phyloP scores from a whole-genome alignment of 257 asterid species.

The Solanum megistacrolobum region DNA sequence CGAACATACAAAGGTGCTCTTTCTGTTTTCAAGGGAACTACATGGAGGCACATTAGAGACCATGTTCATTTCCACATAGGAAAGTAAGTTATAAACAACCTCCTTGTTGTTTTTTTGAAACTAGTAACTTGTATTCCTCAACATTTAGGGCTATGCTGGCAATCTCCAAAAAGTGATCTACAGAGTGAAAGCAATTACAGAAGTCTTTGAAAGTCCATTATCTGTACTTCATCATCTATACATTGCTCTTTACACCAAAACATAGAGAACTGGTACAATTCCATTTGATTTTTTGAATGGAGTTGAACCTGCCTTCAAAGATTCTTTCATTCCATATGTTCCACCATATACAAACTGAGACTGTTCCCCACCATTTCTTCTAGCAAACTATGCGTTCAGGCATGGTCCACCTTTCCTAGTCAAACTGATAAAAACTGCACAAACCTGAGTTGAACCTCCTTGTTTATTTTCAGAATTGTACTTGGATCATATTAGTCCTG shows the following conservation, averaged over 20 bases:
- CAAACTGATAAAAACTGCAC: not conserved
- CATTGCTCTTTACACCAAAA: not conserved
- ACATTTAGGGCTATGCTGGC: not conserved
- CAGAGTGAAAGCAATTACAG: not conserved
- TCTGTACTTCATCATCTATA: not conserved
- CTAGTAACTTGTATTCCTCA: not conserved
- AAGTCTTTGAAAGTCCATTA: not conserved
- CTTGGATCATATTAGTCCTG: not conserved
- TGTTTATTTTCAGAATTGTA: not conserved
- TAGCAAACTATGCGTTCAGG: not conserved
- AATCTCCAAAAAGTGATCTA: not conserved
- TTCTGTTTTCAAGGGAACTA: conserved; percentile 69
- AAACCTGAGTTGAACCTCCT: not conserved
- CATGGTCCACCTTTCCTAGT: not conserved
- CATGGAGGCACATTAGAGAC: conserved; percentile 89
- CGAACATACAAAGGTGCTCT: conserved; percentile 91
- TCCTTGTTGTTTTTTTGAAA: not conserved
- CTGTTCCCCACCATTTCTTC: not conserved
- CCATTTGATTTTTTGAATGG: not conserved
- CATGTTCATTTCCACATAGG: conserved; percentile 97
- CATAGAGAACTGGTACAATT: not conserved
- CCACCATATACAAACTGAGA: not conserved
- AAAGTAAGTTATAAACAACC: conserved; percentile 45
- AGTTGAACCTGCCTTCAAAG: not conserved
- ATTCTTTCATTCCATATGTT: not conserved